A percentile compares a stretch with the other conserved stretches of the same genome.
phyloP scores from a whole-genome alignment of 345 rosid genomes.

The Triadica sebifera region DNA sequence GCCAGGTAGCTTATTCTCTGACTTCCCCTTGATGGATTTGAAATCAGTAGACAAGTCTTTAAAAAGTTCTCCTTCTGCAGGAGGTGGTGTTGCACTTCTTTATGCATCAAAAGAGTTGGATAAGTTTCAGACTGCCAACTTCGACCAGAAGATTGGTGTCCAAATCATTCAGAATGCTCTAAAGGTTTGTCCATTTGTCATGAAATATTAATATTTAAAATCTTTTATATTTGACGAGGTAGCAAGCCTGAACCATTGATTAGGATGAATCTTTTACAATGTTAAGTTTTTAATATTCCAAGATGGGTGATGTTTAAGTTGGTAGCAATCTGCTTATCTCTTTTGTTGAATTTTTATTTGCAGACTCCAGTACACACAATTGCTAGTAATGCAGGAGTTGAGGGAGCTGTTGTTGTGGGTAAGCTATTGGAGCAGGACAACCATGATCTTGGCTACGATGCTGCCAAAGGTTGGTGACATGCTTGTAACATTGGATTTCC shows the following conservation, averaged over 20 bases:
- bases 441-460: slow-evolving; percentile 88
- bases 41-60: background rate
- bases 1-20: slow-evolving; percentile 49
- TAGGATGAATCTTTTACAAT: too few relatives aligned
- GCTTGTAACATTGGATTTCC: too few relatives aligned
- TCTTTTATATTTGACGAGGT: too few relatives aligned
- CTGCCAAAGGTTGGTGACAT: slow-evolving; percentile 73
- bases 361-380: slow-evolving; percentile 86
- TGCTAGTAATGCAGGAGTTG: slow-evolving; percentile 88
- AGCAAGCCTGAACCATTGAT: too few relatives aligned
- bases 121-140: slow-evolving; percentile 78
- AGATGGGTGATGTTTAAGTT: background rate
- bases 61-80: slow-evolving; percentile 28
- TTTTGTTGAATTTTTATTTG: slow-evolving; percentile 9
- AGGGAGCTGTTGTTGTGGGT: slow-evolving; percentile 94
- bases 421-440: slow-evolving; percentile 89
- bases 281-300: background rate
- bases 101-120: slow-evolving; percentile 88
- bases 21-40: background rate
- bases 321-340: background rate
- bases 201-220: too few relatives aligned
- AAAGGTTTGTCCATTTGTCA: slow-evolving; percentile 45
- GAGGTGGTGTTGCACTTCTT: slow-evolving; percentile 96
- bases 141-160: slow-evolving; percentile 91
- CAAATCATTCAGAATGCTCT: slow-evolving; percentile 95